Evolutionary conservation across 2,329 filamentous ascomycete genomes (phyloP).

Genomic region (Niveomyces coronatus): DNA sequence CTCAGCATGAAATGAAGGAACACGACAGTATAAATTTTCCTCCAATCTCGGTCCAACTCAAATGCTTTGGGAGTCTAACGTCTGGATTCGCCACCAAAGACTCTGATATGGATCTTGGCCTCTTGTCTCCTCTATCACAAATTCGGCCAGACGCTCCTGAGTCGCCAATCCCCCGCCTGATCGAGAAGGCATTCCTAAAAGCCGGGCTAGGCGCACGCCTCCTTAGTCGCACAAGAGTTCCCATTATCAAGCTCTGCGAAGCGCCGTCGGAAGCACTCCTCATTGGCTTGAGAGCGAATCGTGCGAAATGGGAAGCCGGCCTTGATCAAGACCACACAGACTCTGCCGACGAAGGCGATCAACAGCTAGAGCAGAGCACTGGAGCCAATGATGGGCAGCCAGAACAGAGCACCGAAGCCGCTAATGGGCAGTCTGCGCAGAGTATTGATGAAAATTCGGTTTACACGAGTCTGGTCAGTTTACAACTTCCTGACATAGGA

Average conservation of each 20-base stretch:
- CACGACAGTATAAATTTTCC: slow-evolving; percentile 36
- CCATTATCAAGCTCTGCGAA: slow-evolving; percentile 81
- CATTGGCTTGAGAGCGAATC: slow-evolving; percentile 50
- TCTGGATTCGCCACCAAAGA: slow-evolving; percentile 79
- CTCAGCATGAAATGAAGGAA: slow-evolving; percentile 35
- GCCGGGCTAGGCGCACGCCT: slow-evolving; percentile 66
- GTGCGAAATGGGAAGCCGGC: slow-evolving; percentile 60
- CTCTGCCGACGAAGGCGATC: slow-evolving; percentile 26
- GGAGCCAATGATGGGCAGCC: slow-evolving; percentile 18
- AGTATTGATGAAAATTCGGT: slow-evolving; percentile 1
- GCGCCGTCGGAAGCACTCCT: slow-evolving; percentile 52
- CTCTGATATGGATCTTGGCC: slow-evolving; percentile 84
- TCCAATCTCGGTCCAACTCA: slow-evolving; percentile 50
- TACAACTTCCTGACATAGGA: slow-evolving; percentile 14
- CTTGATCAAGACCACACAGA: slow-evolving; percentile 29
- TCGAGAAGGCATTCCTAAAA: slow-evolving; percentile 66
- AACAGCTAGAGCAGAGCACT: slow-evolving; percentile 16
- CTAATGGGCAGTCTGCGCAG: slow-evolving; percentile 16
- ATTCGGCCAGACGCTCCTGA: slow-evolving; percentile 42
- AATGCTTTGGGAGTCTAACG: slow-evolving; percentile 71
- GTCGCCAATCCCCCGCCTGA: slow-evolving; percentile 57
- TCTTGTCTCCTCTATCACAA: slow-evolving; percentile 54
- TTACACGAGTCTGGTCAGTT: slow-evolving; percentile 10
- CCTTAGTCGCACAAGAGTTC: slow-evolving; percentile 68
- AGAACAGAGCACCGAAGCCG: slow-evolving; percentile 2